Base-by-base conservation (phyloP, 345 rosid species). In the Acer saccharum region DNA sequence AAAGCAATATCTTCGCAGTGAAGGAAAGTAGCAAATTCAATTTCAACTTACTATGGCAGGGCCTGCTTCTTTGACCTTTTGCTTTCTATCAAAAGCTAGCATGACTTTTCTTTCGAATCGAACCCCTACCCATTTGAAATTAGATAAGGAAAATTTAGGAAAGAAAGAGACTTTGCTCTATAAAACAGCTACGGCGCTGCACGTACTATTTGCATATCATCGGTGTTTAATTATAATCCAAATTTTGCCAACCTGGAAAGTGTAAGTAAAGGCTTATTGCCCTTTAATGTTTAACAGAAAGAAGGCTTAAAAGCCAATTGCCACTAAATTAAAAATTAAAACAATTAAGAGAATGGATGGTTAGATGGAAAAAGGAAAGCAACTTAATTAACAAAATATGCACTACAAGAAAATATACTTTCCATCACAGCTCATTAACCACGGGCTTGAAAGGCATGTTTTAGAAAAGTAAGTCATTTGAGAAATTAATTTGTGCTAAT, bases 1-100 rank as follows among this genome's bases (percentile, higher is more conserved):
- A 87, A 86, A 75, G 79, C 85, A 82, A 77, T 85, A 82, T 84
- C 92, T 89, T 89, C 86, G 84, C 81, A 50, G 65, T 66, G 89
- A 89, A 89, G 92, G 58, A 89, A 87, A 84, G 89, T 77, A 85
- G 82, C 80, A 63, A 81, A 17, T 76, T 63, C 74, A 78, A 78
- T 78, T 77, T 81, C 84, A 81, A 68, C 74, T 57, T 13, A 25
- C 29, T 27, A 27, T 1, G 71, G 76, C 72, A 63, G 7, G 68
- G 27, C 60, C 69, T 44, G 13, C 79, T 68, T 75, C 80, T 72
- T 76, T 78, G 84, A 84, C 82, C 32, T 74, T 62, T 61, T 41
- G 65, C 65, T 75, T 80, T 74, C 4, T 21, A 8, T 73, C 14
- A 18, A 75, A 75, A 80, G 67, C 66, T 50, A 20, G 32, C 32